phyloP scores from a whole-genome alignment of 2,329 filamentous ascomycete species.

The Diatrype stigma region DNA sequence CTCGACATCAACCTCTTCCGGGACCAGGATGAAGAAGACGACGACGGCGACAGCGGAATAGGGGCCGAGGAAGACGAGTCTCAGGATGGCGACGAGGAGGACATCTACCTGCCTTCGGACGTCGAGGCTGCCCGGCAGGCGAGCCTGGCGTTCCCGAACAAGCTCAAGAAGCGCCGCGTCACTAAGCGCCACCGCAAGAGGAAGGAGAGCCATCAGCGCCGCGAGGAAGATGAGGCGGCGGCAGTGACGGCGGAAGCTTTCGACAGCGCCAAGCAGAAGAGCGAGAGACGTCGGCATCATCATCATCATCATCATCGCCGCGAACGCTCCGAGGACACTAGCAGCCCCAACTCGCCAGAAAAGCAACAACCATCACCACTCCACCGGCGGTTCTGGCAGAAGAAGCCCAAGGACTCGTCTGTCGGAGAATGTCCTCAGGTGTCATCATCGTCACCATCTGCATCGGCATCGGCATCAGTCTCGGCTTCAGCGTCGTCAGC shows the following conservation, averaged over 20 bases:
- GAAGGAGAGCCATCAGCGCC: constrained; percentile 23
- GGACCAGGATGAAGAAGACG: constrained; percentile 35
- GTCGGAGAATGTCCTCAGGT: constrained; percentile 12
- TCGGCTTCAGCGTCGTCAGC: constrained; percentile 2
- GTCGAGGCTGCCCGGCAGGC: constrained; percentile 29
- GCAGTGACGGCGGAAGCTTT: constrained; percentile 7
- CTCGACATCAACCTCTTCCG: constrained; percentile 29
- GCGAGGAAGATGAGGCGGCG: constrained; percentile 16
- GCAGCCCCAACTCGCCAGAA: constrained; percentile 16
- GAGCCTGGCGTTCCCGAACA: constrained; percentile 26
- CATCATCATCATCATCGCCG: no score
- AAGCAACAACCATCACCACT: constrained; percentile 17
- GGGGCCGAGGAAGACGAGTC: constrained; percentile 24
- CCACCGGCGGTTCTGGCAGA: constrained; percentile 20
- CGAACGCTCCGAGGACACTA: constrained; percentile 16
- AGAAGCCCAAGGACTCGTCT: constrained; percentile 19
- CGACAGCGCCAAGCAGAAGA: no score
- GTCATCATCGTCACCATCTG: constrained; percentile 19
- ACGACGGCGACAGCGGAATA: constrained; percentile 30
- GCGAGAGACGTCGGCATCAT: no score
- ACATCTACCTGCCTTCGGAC: constrained; percentile 27
- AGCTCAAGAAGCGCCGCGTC: constrained; percentile 30
- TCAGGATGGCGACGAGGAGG: constrained; percentile 23
- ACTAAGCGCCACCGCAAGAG: constrained; percentile 31
- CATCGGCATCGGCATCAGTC: constrained; percentile 21